Evolutionary conservation across 768 basidiomycete species (phyloP), one percentile per base, ranked within the genome.

Genomic region (Rossbeevera mucosa): DNA sequence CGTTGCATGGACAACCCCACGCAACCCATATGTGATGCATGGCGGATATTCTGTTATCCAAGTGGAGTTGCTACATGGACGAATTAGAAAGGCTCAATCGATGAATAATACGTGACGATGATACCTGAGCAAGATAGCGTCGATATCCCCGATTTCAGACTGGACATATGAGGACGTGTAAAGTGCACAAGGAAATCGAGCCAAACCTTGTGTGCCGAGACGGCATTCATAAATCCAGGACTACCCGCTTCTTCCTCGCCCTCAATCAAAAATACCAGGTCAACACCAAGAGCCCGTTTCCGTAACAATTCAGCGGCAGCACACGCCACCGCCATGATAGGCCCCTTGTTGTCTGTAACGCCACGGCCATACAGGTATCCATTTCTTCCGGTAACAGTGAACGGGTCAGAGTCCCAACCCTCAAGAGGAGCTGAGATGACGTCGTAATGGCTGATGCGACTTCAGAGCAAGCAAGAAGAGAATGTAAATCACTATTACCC

Each of bases 181-280:
- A 25, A 29, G 28, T 51, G 12, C 16, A 8, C 44, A 41, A 33
- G 40, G 28, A 29, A 43, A 49, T 12, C 14, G 5, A 43, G 28
- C 40, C 65, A 42, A 53, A 87, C 91, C 81, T 91, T 93, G 68
- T 93, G 75, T 50, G 75, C 78, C 50, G 72, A 62, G 9, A 97
- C 87, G 2, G 87, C 80, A n/a, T 89, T 81, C 33, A 73, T 78
- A 62, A 99, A 94, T 0, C 94, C 93, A 5, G 76, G 68, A 64
- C 93, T 95, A 1, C 95, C 95, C n/a, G 82, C 83, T 67, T 99
- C 96, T 65, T 96, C 96, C 65, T 98, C 95, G 0, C 96, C 96
- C 70, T 99, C 96, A 14, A 98, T 83, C 47, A 97, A 69, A 65
- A 98, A 83, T 5, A 97, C 84, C 1, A 99, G 66, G 63, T 99